Evolutionary conservation across 805 yeast species (phyloP).

Genomic region (Danielia reshetovae): DNA sequence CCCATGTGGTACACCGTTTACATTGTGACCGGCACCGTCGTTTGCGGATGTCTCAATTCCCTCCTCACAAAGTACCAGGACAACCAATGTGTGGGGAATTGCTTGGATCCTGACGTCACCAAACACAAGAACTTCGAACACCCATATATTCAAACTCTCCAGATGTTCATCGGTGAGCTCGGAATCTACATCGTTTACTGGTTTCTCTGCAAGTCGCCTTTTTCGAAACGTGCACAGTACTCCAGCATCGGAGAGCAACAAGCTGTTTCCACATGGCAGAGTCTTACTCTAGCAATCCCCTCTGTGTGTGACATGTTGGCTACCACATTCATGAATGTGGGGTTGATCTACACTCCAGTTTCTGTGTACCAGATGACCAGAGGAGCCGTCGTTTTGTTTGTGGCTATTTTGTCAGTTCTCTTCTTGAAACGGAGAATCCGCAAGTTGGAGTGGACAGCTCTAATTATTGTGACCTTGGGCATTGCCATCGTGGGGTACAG

Average conservation of each 20-base stretch:
- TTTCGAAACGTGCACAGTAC: slow-evolving; percentile 10
- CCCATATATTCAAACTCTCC: slow-evolving; percentile 74
- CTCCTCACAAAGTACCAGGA: slow-evolving; percentile 74
- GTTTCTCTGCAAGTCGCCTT: slow-evolving; percentile 20
- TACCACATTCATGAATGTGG: slow-evolving; percentile 74
- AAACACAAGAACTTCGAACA: slow-evolving; percentile 59
- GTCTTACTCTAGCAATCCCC: slow-evolving; percentile 47
- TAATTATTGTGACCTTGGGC: slow-evolving; percentile 62
- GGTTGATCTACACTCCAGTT: slow-evolving; percentile 69
- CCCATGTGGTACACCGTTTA: slow-evolving; percentile 12
- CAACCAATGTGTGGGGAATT: slow-evolving; percentile 61
- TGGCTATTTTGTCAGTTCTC: slow-evolving; percentile 63
- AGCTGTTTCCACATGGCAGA: not conserved
- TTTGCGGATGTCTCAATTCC: slow-evolving; percentile 71
- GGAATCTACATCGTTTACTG: slow-evolving; percentile 43
- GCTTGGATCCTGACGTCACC: slow-evolving; percentile 41
- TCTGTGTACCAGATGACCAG: slow-evolving; percentile 84
- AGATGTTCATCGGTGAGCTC: slow-evolving; percentile 77
- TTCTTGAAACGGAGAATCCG: slow-evolving; percentile 55
- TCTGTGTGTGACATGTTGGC: slow-evolving; percentile 68
- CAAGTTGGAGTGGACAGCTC: slow-evolving; percentile 63
- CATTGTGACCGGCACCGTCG: slow-evolving; percentile 48
- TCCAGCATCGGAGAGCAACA: slow-evolving; percentile 1
- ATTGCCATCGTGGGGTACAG: slow-evolving; percentile 70
- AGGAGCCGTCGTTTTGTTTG: slow-evolving; percentile 72